Evolutionary conservation across 495 filamentous ascomycete genomes (phyloP), one percentile per base, ranked within the genome.

Genomic region (Annulohypoxylon nitens): DNA sequence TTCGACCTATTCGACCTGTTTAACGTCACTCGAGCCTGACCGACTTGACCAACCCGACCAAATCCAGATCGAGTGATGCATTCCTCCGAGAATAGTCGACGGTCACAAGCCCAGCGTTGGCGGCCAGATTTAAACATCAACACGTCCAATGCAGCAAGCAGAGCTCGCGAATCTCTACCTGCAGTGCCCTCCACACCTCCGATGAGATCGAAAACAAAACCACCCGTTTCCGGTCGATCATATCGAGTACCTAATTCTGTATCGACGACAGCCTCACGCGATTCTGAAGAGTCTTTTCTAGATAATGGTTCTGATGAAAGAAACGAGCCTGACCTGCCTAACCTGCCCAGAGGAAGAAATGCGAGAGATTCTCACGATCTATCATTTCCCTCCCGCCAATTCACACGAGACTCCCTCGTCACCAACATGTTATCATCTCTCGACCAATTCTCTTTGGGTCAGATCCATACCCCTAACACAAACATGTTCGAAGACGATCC

Each of bases 341-440:
- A 84, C n/a, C 71, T 76, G 18, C 63, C 72, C 26, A 78, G 71
- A 50, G 58, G 58, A 47, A 74, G 73, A 48, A 65, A 67, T 63
- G 61, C 70, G 14, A 88, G 91, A 55, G 93, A 97, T 78, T 95
- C 94, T 26, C 94, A 97, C 83, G 94, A 97, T 80, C 84, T 97
- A 57, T 94, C 93, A 36, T 83, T 97, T 58, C 89, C 91, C 7
- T 85, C 91, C 55, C 85, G 90, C 64, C 90, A 94, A 78, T 89
- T 91, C 69, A 90, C 90, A 30, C 89, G 94, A 57, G 92, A 94
- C 73, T 97, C 94, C 23, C 89, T 98, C 53, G 92, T 98, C 48
- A 92, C 95, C 79, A 95, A 97, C 76, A 93, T 98, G 89, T 88
- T 98, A 11, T 86, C 94, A 34, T 97, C 95, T 16, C 88, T 98